Evolutionary conservation across 2,329 filamentous ascomycete species (phyloP), one percentile per base, ranked within the genome.

Genomic region (Neurospora sp.): DNA sequence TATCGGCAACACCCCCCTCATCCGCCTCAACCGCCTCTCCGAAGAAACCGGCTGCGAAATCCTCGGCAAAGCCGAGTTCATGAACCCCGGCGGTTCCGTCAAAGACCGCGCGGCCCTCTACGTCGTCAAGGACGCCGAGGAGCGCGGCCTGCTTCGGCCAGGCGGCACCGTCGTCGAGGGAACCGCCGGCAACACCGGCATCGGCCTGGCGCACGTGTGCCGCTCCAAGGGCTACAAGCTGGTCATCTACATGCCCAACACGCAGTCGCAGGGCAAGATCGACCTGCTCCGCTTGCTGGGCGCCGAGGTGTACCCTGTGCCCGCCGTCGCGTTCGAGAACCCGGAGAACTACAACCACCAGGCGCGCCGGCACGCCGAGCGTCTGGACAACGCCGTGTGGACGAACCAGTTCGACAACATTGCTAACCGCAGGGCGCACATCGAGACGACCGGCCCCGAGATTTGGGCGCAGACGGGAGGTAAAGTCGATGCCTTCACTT

Each of bases 231-330:
- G 95, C 52, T 98, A 99, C 86, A 91, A 91, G 79, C 89, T 97
- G 67, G 94, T 98, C 78, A 99, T 99, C 79, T 99, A 98, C 88
- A 98, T 99, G 96, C 96, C 96, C 76, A 92, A 99, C 85, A 98
- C 95, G 67, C 96, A 98, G 83, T 97, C 94, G 23, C 95, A 97
- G 82, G 96, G 94, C 79, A 99, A 99, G 85, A 92, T 99, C 78
- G 96, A 98, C 80, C 86, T 99, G 68, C 84, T 99, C 73, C 87
- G 95, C 8, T 85, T 98, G 41, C 87, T 99, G 10, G 96, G 96
- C 74, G 96, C 96, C 36, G 94, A 98, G 81, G 96, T 99, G 40
- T 92, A 97, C 82, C 94, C 96, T 19, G 96, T 99, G 0, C 96
- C 96, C 17, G 96, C 95, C 8, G 96, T 98, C 17, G 91, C 96